A percentile compares a stretch with the other conserved stretches of the same genome.
phyloP scores from a whole-genome alignment of 129 eudicot genomes.

The Kitagawia praeruptora region DNA sequence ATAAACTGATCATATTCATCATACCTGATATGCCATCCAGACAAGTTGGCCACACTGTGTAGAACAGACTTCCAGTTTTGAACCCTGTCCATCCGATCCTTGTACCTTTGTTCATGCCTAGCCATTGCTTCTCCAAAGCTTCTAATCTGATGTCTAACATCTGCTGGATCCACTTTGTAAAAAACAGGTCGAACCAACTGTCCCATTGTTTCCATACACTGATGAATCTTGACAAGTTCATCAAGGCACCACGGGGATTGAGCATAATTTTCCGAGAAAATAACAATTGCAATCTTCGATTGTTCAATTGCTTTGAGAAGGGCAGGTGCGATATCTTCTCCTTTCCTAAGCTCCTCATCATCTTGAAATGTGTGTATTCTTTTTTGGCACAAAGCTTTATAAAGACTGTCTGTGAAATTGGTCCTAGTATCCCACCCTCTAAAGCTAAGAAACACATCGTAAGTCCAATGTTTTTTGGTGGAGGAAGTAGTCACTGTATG shows the following conservation, averaged over 20 bases:
- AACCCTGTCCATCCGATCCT: neutral
- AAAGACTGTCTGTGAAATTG: neutral
- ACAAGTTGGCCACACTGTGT: neutral
- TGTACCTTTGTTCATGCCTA: neutral
- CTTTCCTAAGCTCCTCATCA: conserved; percentile 1
- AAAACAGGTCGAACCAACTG: neutral
- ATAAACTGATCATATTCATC: neutral
- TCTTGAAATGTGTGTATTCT: neutral
- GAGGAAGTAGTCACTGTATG: neutral
- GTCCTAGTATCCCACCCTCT: neutral
- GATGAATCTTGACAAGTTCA: neutral
- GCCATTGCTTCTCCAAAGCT: neutral
- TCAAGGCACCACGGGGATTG: neutral
- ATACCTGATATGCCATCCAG: neutral
- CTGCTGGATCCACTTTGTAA: neutral
- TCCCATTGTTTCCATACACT: conserved; percentile 1
- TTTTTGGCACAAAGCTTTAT: neutral
- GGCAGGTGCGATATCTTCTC: neutral
- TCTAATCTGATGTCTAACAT: neutral
- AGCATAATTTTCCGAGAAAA: neutral
- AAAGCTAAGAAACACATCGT: neutral
- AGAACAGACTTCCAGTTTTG: neutral
- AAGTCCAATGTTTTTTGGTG: neutral
- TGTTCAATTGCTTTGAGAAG: neutral
- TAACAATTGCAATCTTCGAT: neutral